Base-by-base conservation (phyloP, 805 yeast genomes). In the Ogataea nonfermentans region DNA sequence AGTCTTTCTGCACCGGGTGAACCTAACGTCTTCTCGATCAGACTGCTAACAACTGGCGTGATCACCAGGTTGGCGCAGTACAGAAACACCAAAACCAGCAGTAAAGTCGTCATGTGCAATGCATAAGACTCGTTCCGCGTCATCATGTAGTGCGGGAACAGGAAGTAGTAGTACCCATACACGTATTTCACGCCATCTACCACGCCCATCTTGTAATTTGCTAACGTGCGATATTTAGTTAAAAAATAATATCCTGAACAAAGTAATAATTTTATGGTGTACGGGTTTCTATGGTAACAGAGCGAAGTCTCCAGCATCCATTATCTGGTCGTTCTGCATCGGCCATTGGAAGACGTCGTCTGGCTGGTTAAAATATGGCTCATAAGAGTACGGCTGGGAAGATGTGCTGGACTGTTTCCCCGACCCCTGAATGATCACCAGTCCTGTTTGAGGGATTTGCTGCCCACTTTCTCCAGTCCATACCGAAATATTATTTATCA, bases 401-500 rank as follows among this genome's bases (percentile, higher is more conserved):
- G 31, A 30, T 15, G 15, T 11, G 33, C 31, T 24, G 33, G 44
- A 5, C 26, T 34, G 35, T 32, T 29, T 30, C 24, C 19, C 37
- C 29, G 38, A 29, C 6, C 48, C 46, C 32, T 56, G 58, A 16
- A 58, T 45, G 51, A 53, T 55, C 11, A 53, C 55, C 22, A 62
- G 45, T 2, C 68, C 66, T 3, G 65, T 59, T 40, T 62, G 65
- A 10, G 65, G 67, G 14, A 64, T 57, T 43, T 64, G 68, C 40
- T 65, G 71, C 24, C 71, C 72, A 24, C 66, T 59, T 43, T 68
- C 71, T 13, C 72, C 76, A 0, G 81, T 77, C 84, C 84, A 78
- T 1, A 71, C 73, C 0, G 80, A 74, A 25, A 78, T 78, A 49
- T 77, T 76, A 51, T 67, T 76, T 50, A 78, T 78, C 84, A 78